Conservation (phyloP, 768 basidiomycete genomes). For the Butyriboletus loyo region DNA sequence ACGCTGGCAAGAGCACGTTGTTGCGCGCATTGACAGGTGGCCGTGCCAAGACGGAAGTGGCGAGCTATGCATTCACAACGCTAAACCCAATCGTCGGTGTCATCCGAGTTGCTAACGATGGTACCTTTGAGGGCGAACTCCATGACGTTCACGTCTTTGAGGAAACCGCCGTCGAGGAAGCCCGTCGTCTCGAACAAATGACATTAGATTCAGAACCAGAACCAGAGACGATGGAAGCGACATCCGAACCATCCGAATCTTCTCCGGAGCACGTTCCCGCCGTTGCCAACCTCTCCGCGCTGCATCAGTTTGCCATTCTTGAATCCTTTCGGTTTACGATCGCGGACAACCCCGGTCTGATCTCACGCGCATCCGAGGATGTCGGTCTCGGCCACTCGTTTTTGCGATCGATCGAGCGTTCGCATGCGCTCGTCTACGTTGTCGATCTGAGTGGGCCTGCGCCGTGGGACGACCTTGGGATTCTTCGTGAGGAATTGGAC, state of each 20-base stretch:
- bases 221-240: neutral
- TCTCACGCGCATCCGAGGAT: constrained; percentile 80
- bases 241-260: neutral
- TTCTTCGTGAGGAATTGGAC: constrained; percentile 81
- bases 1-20: constrained; percentile 90
- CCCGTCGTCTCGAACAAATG: constrained; percentile 38
- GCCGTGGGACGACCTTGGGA: constrained; percentile 74
- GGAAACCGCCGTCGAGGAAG: constrained; percentile 60
- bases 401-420: constrained; percentile 89
- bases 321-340: constrained; percentile 91
- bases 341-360: constrained; percentile 94
- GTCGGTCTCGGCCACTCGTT: constrained; percentile 94
- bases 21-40: constrained; percentile 87
- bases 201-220: constrained; percentile 28
- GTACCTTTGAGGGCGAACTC: constrained; percentile 64
- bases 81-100: constrained; percentile 92
- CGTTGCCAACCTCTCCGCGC: constrained; percentile 15
- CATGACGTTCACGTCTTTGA: constrained; percentile 53
- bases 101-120: constrained; percentile 79
- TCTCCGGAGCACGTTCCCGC: neutral
- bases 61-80: constrained; percentile 92
- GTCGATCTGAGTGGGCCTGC: constrained; percentile 76
- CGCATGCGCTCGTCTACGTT: constrained; percentile 86
- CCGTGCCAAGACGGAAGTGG: constrained; percentile 79
- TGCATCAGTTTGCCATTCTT: constrained; percentile 51